Evolutionary conservation across 345 rosid genomes (phyloP).

Genomic region (Physaria fendleri): DNA sequence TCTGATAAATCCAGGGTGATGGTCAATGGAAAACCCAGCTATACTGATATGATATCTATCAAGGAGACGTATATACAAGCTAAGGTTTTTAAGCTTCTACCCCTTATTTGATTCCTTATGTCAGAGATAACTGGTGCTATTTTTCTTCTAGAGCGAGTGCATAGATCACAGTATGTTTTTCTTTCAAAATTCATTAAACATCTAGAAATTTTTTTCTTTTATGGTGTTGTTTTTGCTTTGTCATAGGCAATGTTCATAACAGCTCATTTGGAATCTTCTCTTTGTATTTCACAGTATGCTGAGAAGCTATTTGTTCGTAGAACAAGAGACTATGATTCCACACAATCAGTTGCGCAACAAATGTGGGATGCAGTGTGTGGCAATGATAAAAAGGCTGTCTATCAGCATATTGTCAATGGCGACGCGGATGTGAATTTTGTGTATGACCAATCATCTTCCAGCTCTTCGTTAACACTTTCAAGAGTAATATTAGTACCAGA

Average conservation of each 20-base stretch:
- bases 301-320: constrained; percentile 82
- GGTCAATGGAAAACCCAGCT: constrained; percentile 60
- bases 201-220: not conserved
- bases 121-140: not conserved
- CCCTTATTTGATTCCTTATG: constrained; percentile 9
- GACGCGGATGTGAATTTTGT: constrained; percentile 66
- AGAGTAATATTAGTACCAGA: constrained; percentile 80
- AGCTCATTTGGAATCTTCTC: not conserved
- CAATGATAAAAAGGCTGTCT: constrained; percentile 88
- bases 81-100: constrained; percentile 51
- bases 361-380: constrained; percentile 86
- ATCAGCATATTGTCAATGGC: constrained; percentile 66
- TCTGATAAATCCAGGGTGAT: constrained; percentile 54
- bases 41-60: constrained; percentile 62
- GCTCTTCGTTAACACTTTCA: too few species aligned
- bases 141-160: constrained; percentile 6
- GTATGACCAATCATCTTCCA: constrained; percentile 56
- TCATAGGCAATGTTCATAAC: not conserved
- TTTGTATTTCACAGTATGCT: constrained; percentile 58
- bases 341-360: constrained; percentile 53
- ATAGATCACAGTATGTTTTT: constrained; percentile 9
- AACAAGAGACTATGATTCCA: constrained; percentile 49
- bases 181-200: not conserved
- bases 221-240: not conserved
- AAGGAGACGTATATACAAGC: constrained; percentile 98